Percentiles rank a stretch among this genome's conserved stretches.
Conservation (phyloP, 2,329 filamentous ascomycete species). For the Ilyonectria sp. region DNA sequence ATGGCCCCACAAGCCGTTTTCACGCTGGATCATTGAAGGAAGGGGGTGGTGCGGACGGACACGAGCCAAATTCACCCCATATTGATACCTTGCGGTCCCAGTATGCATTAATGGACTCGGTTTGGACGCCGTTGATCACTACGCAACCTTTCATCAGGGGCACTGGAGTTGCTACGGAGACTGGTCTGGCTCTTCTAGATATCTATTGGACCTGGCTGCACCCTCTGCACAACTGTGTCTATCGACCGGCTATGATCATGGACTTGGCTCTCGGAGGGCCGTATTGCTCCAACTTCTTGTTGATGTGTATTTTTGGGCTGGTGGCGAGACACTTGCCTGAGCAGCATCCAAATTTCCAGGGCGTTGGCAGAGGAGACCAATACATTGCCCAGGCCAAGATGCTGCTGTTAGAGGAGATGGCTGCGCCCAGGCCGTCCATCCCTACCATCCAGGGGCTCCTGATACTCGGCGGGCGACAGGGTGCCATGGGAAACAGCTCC, state of each 20-base stretch:
- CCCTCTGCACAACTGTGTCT: conserved; percentile 40
- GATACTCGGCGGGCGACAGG: conserved; percentile 39
- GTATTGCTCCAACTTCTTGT: conserved; percentile 41
- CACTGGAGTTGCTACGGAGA: conserved; percentile 30
- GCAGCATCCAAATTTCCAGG: background rate
- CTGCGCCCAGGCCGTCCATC: background rate
- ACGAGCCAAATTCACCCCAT: too few relatives aligned
- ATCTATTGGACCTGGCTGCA: conserved; percentile 46
- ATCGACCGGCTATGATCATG: conserved; percentile 38
- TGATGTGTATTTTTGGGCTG: conserved; percentile 40
- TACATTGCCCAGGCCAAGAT: background rate
- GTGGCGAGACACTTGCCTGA: conserved; percentile 36
- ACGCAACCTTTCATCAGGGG: conserved; percentile 22
- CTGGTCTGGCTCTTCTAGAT: conserved; percentile 36
- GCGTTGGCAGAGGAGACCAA: background rate
- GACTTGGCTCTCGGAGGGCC: conserved; percentile 39
- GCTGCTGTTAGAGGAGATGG: background rate
- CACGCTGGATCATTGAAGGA: conserved; percentile 26
- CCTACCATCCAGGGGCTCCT: conserved; percentile 28
- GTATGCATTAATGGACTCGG: conserved; percentile 6
- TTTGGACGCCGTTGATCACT: background rate
- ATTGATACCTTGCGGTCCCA: background rate
- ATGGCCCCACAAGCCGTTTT: conserved; percentile 44
- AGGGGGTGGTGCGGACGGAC: too few relatives aligned
- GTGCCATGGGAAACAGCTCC: conserved; percentile 39